Evolutionary conservation across 768 basidiomycete species (phyloP), one percentile per base, ranked within the genome.

Genomic region (Tricholoma bakamatsutake): DNA sequence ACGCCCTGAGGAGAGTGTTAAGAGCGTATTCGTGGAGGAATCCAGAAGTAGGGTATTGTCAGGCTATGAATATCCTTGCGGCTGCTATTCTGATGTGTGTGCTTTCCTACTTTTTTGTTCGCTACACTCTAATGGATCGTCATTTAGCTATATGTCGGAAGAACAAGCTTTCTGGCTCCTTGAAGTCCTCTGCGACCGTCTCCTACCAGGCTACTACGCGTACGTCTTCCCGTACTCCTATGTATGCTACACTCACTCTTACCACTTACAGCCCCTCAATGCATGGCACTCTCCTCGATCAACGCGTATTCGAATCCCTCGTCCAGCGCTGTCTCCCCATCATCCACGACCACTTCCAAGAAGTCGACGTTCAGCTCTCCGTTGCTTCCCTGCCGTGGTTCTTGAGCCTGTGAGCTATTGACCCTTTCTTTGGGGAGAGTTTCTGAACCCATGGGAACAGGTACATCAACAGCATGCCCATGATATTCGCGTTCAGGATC

Each of bases 311-410:
- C 59, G 97, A 99, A 67, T 85, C 94, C 5, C 79, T 99, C 31
- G 95, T 98, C 6, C 80, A 87, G 54, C 83, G 85, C 53, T 91
- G 90, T 73, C 77, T 98, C 24, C 94, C 94, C 3, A 89, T 96
- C 64, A 91, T 99, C 61, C 87, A 95, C 62, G 93, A 97, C 28
- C 91, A 98, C 69, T 97, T 98, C 73, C 79, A 81, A 61, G 76
- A 69, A 13, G 93, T 96, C 33, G 96, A 99, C 64, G 95, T 99
- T 6, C 96, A 98, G 63, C 82, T 99, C 13, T 96, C 93, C 2
- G 95, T 99, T 13, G 96, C 96, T 0, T 97, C 94, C 1, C 71
- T 99, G 27, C 96, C 96, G 33, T 99, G 96, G 96, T 99, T 99
- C 79, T 73, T 99, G 68, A 97, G 94, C 64, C 75, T 98, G 84